Conservation (phyloP, 192 early-diverging fungal genomes). For the Entophlyctis luteolus region DNA sequence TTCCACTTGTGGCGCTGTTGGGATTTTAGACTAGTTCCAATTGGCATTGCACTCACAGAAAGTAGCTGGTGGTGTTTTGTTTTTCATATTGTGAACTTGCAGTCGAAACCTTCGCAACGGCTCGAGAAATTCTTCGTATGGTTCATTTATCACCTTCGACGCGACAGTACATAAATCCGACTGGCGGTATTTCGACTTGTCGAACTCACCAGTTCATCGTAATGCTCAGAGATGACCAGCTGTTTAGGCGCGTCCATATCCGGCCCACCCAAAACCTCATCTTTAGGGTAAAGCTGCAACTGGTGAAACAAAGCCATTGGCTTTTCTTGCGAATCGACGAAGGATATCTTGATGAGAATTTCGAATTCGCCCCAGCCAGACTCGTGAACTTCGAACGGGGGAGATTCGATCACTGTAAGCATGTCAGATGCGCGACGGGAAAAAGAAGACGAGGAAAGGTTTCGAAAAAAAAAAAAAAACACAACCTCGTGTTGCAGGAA, state of each 20-base stretch:
- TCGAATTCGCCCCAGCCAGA: conserved; percentile 99
- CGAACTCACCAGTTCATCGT: conserved; percentile 77
- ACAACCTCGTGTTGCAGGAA: conserved; percentile 62
- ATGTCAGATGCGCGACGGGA: neutral
- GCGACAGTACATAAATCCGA: too few relatives aligned
- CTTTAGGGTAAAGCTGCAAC: conserved; percentile 86
- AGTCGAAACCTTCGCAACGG: conserved; percentile 51
- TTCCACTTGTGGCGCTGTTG: conserved; percentile 53
- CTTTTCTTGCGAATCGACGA: conserved; percentile 71
- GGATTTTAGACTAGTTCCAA: conserved; percentile 31
- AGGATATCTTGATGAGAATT: conserved; percentile 87
- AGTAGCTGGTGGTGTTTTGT: neutral
- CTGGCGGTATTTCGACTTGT: too few relatives aligned
- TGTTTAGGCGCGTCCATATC: conserved; percentile 41
- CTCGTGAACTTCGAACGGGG: conserved; percentile 89
- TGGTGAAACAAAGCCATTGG: conserved; percentile 84
- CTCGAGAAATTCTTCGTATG: conserved; percentile 69
- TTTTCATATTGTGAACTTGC: conserved; percentile 39
- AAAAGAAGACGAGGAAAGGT: neutral
- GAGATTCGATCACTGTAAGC: conserved; percentile 65
- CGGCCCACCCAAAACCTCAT: conserved; percentile 53
- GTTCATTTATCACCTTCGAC: conserved; percentile 73
- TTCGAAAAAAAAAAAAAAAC: conserved; percentile 1
- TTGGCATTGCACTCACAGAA: conserved; percentile 33
- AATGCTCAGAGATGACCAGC: conserved; percentile 68